Conservation (phyloP, 768 basidiomycete species). For the Ramaria sp. region DNA sequence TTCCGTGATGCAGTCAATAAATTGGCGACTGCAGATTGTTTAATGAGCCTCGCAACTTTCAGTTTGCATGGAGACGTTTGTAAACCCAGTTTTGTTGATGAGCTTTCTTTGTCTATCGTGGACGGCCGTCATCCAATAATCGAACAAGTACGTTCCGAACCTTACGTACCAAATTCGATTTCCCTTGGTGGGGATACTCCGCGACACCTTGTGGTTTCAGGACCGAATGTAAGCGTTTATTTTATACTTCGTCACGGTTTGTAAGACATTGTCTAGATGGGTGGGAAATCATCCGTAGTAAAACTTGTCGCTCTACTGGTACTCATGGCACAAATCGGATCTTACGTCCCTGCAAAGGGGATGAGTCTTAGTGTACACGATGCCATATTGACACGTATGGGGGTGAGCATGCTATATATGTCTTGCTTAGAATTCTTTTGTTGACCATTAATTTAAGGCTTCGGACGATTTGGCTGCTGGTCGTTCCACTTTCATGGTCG, state of each 20-base stretch:
- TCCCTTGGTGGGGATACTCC: conserved; percentile 43
- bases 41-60: conserved; percentile 74
- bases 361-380: conserved; percentile 75
- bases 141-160: conserved; percentile 62
- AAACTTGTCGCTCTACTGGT: conserved; percentile 10
- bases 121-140: conserved; percentile 94
- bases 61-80: conserved; percentile 68
- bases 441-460: conserved; percentile 31
- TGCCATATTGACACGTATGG: conserved; percentile 82
- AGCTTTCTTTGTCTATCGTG: conserved; percentile 54
- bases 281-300: conserved; percentile 7
- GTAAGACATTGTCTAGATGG: conserved; percentile 1
- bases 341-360: conserved; percentile 74
- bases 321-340: conserved; percentile 76
- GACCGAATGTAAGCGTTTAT: conserved; percentile 63
- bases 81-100: conserved; percentile 61
- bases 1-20: conserved; percentile 71
- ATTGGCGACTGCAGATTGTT: conserved; percentile 77
- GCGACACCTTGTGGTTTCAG: conserved; percentile 64
- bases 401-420: conserved; percentile 37
- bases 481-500: conserved; percentile 94
- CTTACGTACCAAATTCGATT: conserved; percentile 80
- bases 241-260: neutral
- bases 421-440: neutral
- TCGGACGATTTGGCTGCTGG: conserved; percentile 81